These are phyloP conservation scores for Claviceps citrina DNA, from an alignment of 2,329 filamentous ascomycete genomes.

Conservation along the genomic window DNA sequence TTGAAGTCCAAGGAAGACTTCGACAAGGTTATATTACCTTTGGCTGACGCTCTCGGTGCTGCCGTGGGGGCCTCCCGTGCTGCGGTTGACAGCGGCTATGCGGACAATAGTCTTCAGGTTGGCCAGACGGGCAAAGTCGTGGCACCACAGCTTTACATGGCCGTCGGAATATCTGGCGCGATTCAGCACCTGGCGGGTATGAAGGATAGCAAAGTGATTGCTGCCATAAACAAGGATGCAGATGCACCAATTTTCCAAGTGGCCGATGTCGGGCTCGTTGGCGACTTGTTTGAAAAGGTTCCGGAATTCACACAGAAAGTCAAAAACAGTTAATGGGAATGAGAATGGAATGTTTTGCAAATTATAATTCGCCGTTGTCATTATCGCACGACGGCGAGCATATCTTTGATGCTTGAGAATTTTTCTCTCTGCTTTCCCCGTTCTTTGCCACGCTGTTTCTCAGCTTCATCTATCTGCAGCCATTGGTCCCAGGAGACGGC, in stretches of 20 bases:
- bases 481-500: slow-evolving; percentile 74
- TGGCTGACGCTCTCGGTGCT: slow-evolving; percentile 86
- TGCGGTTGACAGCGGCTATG: slow-evolving; percentile 91
- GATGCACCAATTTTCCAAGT: slow-evolving; percentile 98
- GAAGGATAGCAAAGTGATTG: slow-evolving; percentile 99
- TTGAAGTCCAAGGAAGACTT: slow-evolving; percentile 98
- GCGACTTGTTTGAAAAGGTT: slow-evolving; percentile 88
- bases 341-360: neutral
- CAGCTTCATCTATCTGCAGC: slow-evolving; percentile 64
- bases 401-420: slow-evolving; percentile 40
- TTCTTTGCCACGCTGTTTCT: slow-evolving; percentile 48
- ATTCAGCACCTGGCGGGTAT: slow-evolving; percentile 98
- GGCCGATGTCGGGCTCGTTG: slow-evolving; percentile 87
- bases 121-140: slow-evolving; percentile 98
- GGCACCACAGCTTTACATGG: slow-evolving; percentile 86
- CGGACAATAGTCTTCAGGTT: slow-evolving; percentile 95
- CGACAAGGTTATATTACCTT: slow-evolving; percentile 76
- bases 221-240: slow-evolving; percentile 92
- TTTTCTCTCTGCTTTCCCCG: slow-evolving; percentile 69
- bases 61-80: slow-evolving; percentile 90
- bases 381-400: slow-evolving; percentile 37
- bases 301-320: slow-evolving; percentile 94
- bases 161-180: slow-evolving; percentile 87
- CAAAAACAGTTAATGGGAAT: slow-evolving; percentile 33
- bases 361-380: neutral